These are phyloP conservation scores for Abelmoschus esculentus DNA, from an alignment of 345 rosid species.

Conservation along the genomic window DNA sequence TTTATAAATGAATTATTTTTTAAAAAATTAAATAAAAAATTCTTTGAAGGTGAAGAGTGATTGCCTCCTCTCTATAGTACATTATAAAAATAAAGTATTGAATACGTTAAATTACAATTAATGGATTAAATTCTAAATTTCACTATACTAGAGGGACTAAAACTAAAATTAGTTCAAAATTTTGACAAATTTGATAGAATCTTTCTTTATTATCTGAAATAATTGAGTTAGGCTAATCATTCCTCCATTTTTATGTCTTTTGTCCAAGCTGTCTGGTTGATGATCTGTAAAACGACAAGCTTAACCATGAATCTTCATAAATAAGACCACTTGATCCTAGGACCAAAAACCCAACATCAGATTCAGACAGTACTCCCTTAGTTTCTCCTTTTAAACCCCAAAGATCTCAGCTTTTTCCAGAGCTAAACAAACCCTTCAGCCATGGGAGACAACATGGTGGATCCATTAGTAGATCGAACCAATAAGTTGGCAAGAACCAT, in stretches of 20 bases:
- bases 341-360: background rate
- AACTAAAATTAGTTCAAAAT: background rate
- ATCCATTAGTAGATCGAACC: slow-evolving; percentile 20
- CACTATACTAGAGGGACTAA: background rate
- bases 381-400: background rate
- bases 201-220: background rate
- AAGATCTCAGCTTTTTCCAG: background rate
- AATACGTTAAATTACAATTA: no score
- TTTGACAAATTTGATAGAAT: background rate
- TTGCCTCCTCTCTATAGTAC: no score
- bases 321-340: background rate
- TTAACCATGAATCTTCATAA: background rate
- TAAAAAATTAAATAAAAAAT: no score
- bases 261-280: background rate
- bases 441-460: slow-evolving; percentile 37
- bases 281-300: background rate
- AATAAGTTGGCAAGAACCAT: slow-evolving; percentile 38
- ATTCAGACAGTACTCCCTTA: background rate
- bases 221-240: background rate
- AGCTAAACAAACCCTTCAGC: background rate
- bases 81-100: no score
- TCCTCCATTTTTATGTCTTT: background rate
- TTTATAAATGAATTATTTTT: no score
- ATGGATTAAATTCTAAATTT: no score
- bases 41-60: no score